Evolutionary conservation across 306 rosid genomes (phyloP).

Genomic region (Begonia loranthoides): DNA sequence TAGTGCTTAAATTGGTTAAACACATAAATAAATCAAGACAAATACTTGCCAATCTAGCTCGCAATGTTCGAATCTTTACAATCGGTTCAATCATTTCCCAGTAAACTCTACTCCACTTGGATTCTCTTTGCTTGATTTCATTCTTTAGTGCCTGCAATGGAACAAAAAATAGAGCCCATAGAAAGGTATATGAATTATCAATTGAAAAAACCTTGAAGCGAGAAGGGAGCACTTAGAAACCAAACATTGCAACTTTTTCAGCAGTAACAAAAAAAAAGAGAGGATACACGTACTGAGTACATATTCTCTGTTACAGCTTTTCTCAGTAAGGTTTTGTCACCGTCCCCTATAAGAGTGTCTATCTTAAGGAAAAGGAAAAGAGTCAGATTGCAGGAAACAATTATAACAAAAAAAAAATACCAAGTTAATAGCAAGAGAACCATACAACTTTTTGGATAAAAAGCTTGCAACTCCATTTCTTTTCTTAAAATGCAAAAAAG

Average conservation of each 20-base stretch:
- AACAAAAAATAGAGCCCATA: slow-evolving; percentile 7
- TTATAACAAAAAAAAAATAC: slow-evolving; percentile 7
- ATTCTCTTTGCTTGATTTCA: slow-evolving; percentile 82
- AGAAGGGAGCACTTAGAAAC: background rate
- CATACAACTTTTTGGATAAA: background rate
- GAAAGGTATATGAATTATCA: background rate
- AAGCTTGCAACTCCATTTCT: too few species aligned
- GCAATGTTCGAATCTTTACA: slow-evolving; percentile 58
- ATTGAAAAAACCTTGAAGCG: background rate
- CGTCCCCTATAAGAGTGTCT: slow-evolving; percentile 56
- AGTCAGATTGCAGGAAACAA: slow-evolving; percentile 4
- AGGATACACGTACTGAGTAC: slow-evolving; percentile 68
- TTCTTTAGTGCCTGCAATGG: slow-evolving; percentile 63
- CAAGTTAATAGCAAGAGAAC: slow-evolving; percentile 6
- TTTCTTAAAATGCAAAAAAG: too few species aligned
- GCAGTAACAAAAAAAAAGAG: slow-evolving; percentile 8
- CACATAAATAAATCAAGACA: slow-evolving; percentile 1
- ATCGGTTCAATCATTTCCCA: slow-evolving; percentile 75
- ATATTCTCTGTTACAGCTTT: slow-evolving; percentile 81
- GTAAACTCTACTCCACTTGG: slow-evolving; percentile 49
- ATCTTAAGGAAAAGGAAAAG: slow-evolving; percentile 37
- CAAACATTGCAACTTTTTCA: slow-evolving; percentile 6
- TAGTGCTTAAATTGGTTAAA: slow-evolving; percentile 4
- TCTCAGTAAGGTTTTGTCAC: slow-evolving; percentile 61
- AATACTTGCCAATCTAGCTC: slow-evolving; percentile 82